Evolutionary conservation across 2,329 filamentous ascomycete species (phyloP).

Genomic region (Aspergillus floridensis): DNA sequence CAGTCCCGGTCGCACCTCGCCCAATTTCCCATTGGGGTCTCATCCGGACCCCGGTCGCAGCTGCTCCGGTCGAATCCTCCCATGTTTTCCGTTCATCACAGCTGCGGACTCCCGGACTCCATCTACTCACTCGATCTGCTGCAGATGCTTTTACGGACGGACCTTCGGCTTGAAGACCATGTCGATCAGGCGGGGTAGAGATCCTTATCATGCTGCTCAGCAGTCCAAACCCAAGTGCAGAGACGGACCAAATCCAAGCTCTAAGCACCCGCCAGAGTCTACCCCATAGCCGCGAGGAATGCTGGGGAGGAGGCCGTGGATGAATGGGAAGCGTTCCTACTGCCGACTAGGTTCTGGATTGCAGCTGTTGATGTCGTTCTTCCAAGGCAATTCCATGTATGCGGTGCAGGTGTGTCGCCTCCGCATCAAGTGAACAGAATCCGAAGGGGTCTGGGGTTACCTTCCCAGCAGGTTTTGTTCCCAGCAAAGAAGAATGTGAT

Average conservation of each 20-base stretch:
- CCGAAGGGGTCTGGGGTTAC: neutral
- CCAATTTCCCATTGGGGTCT: neutral
- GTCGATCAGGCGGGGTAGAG: neutral
- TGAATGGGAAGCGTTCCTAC: neutral
- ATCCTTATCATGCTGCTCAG: neutral
- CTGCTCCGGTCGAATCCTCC: neutral
- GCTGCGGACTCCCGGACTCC: neutral
- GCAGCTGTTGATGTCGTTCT: neutral
- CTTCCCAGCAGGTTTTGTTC: neutral
- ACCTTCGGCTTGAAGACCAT: neutral
- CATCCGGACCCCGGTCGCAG: neutral
- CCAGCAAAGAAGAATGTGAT: neutral
- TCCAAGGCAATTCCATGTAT: neutral
- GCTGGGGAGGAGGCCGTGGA: neutral
- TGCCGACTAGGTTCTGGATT: neutral
- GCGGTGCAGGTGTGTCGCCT: neutral
- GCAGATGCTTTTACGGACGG: neutral
- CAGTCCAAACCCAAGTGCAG: neutral
- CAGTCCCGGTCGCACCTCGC: neutral
- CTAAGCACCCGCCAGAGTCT: neutral
- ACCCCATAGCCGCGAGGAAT: neutral
- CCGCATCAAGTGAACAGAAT: neutral
- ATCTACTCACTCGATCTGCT: no score
- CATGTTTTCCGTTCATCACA: neutral
- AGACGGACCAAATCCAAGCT: neutral